These are phyloP conservation scores for Carex pumila DNA, from an alignment of 176 grass and related monocot species.

Conservation along the genomic window DNA sequence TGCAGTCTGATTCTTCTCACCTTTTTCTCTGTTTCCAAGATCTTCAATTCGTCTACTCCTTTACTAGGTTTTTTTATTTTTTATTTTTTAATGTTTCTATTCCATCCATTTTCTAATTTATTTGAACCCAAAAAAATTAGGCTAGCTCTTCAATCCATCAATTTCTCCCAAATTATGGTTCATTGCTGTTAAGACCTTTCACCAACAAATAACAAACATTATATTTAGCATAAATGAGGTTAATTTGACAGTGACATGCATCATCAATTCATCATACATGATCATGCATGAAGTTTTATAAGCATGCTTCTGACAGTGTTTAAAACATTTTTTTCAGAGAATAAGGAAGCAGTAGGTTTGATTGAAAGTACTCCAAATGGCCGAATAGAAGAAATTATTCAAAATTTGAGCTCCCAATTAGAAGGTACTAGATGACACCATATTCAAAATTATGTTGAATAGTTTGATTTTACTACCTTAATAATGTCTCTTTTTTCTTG, in stretches of 20 bases:
- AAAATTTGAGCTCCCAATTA: not conserved
- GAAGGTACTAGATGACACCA: conserved; percentile 20
- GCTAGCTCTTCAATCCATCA: not conserved
- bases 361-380: conserved; percentile 4
- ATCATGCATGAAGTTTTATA: not conserved
- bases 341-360: not conserved
- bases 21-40: conserved; percentile 12
- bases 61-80: conserved; percentile 9
- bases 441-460: not conserved
- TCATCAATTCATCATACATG: not conserved
- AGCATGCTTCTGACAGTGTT: not conserved
- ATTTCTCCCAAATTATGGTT: not conserved
- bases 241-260: not conserved
- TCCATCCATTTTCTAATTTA: not conserved
- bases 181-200: not conserved
- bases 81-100: not conserved
- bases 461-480: not conserved
- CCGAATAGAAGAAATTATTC: not conserved
- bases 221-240: not conserved
- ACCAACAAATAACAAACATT: not conserved
- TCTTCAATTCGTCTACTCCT: conserved; percentile 21
- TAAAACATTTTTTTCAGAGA: not conserved
- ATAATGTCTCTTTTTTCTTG: not conserved
- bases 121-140: not conserved
- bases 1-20: conserved; percentile 19